phyloP scores from a whole-genome alignment of 768 basidiomycete species.

The Leccinellum albellum region DNA sequence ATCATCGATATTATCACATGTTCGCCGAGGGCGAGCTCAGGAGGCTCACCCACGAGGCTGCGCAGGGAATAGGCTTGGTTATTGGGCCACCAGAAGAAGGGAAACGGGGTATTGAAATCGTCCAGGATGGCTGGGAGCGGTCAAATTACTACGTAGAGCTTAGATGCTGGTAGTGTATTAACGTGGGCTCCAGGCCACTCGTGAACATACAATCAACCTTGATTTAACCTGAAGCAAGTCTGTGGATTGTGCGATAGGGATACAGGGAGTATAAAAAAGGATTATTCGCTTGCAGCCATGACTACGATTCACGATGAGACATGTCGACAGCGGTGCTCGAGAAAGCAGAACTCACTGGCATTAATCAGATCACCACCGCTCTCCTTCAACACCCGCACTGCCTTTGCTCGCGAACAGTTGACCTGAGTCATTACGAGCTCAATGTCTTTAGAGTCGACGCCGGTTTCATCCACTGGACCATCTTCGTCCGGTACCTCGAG shows the following conservation, averaged over 20 bases:
- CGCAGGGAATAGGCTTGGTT: conserved; percentile 48
- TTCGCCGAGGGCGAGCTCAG: conserved; percentile 79
- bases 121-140: conserved; percentile 79
- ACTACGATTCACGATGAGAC: conserved; percentile 43
- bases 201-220: neutral
- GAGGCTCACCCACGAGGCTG: conserved; percentile 60
- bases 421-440: conserved; percentile 91
- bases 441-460: conserved; percentile 90
- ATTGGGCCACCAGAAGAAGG: conserved; percentile 38
- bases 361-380: conserved; percentile 94
- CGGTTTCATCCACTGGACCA: conserved; percentile 79
- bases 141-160: conserved; percentile 87
- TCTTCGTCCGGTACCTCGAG: conserved; percentile 81
- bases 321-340: neutral
- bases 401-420: conserved; percentile 87
- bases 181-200: conserved; percentile 1
- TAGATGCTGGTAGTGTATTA: conserved; percentile 47
- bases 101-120: conserved; percentile 56
- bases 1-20: conserved; percentile 95
- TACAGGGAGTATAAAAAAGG: conserved; percentile 32
- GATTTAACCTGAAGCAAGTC: conserved; percentile 10
- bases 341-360: conserved; percentile 67
- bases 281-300: conserved; percentile 90
- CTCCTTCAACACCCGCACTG: conserved; percentile 85
- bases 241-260: conserved; percentile 25